These are phyloP conservation scores for Exidia glandulosa DNA, from an alignment of 768 basidiomycete species.

Conservation along the genomic window DNA sequence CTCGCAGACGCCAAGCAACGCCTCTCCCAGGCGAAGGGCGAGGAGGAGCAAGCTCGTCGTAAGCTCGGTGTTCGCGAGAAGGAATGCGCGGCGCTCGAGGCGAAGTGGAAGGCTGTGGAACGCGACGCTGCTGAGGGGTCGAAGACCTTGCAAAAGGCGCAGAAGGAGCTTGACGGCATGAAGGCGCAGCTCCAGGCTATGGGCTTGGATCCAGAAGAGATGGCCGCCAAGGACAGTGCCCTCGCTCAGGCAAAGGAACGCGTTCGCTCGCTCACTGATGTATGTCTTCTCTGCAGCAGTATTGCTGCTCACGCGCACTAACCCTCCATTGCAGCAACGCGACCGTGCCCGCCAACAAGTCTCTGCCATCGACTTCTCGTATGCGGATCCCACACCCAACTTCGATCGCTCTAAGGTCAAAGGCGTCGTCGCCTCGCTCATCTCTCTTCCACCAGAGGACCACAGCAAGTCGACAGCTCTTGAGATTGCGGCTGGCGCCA, in stretches of 20 bases:
- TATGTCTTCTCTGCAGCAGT: constrained; percentile 9
- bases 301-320: neutral
- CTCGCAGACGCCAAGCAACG: constrained; percentile 74
- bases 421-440: constrained; percentile 84
- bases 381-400: constrained; percentile 57
- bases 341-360: constrained; percentile 58
- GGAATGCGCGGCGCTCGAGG: constrained; percentile 69
- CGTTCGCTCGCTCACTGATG: constrained; percentile 46
- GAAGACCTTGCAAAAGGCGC: constrained; percentile 43
- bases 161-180: constrained; percentile 24
- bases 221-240: constrained; percentile 42
- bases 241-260: constrained; percentile 41
- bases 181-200: constrained; percentile 47
- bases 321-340: constrained; percentile 51
- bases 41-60: constrained; percentile 71
- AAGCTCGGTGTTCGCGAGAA: constrained; percentile 68
- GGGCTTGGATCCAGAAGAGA: constrained; percentile 71
- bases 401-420: constrained; percentile 85
- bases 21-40: constrained; percentile 64
- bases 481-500: constrained; percentile 83
- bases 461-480: constrained; percentile 78
- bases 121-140: constrained; percentile 71
- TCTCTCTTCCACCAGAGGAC: constrained; percentile 58
- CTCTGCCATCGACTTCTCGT: constrained; percentile 72
- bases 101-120: constrained; percentile 71